phyloP scores from a whole-genome alignment of 257 asterid genomes.

The Salvia rosmarinus region DNA sequence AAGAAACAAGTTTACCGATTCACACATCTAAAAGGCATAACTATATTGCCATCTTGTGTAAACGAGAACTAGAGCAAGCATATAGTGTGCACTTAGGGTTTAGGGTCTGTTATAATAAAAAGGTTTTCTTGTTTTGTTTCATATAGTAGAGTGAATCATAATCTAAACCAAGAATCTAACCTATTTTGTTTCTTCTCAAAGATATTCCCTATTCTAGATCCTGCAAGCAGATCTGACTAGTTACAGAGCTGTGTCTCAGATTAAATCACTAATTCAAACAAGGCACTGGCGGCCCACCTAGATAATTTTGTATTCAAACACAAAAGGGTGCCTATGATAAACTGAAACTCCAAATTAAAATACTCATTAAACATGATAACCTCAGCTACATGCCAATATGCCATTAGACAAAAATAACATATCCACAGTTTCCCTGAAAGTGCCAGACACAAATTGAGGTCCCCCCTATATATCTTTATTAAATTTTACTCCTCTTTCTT shows the following conservation, averaged over 20 bases:
- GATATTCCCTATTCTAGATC: background rate
- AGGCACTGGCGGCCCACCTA: background rate
- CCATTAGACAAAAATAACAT: background rate
- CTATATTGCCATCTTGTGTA: background rate
- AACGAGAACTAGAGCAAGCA: background rate
- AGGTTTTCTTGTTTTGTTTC: conserved; percentile 1
- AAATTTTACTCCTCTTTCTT: background rate
- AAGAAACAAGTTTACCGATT: background rate
- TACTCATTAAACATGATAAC: background rate
- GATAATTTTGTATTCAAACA: conserved; percentile 3
- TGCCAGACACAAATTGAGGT: background rate
- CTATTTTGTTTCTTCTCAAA: background rate
- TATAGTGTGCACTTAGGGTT: background rate
- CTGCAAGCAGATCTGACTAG: background rate
- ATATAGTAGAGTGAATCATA: background rate
- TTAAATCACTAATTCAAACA: background rate
- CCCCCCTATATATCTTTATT: background rate
- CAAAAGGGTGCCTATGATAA: background rate
- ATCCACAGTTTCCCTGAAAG: background rate
- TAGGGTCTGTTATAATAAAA: background rate
- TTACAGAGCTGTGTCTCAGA: background rate
- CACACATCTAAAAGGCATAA: conserved; percentile 18
- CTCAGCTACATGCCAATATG: background rate
- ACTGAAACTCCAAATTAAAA: background rate
- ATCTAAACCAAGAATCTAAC: conserved; percentile 1